Percentiles rank a stretch among this genome's conserved stretches.
Evolutionary conservation across 495 filamentous ascomycete genomes (phyloP).

Genomic region (Penicillium chermesinum): DNA sequence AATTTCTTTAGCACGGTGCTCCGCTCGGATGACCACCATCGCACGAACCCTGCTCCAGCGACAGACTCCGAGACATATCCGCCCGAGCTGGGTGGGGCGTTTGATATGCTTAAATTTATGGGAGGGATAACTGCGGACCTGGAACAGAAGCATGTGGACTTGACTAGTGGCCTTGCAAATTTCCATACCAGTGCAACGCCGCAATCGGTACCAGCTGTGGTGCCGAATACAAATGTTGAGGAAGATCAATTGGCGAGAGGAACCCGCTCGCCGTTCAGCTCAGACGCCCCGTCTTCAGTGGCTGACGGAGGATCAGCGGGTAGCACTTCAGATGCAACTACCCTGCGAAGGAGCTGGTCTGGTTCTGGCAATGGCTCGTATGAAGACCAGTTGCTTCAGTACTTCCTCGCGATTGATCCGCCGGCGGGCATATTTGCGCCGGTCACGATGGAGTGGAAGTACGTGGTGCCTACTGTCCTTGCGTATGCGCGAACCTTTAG

Average conservation of each 20-base stretch:
- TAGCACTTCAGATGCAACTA: conserved; percentile 12
- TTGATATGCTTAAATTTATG: conserved; percentile 41
- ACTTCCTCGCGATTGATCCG: conserved; percentile 29
- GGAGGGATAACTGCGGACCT: conserved; percentile 37
- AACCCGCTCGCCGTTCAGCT: conserved; percentile 11
- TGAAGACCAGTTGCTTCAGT: conserved; percentile 31
- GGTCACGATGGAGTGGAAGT: conserved; percentile 34
- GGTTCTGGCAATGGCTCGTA: conserved; percentile 19
- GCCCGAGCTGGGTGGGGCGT: conserved; percentile 18
- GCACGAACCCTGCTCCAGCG: conserved; percentile 10
- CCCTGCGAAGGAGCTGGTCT: conserved; percentile 17
- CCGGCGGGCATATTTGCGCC: conserved; percentile 36
- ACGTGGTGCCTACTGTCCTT: conserved; percentile 24
- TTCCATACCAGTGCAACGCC: conserved; percentile 12
- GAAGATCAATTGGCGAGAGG: conserved; percentile 11
- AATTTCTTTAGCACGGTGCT: conserved; percentile 35
- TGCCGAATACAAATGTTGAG: neutral
- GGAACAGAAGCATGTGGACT: conserved; percentile 35
- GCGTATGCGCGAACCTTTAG: conserved; percentile 23
- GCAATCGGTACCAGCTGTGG: conserved; percentile 9
- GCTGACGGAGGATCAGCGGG: conserved; percentile 14
- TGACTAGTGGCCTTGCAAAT: conserved; percentile 24
- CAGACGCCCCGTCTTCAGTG: conserved; percentile 13
- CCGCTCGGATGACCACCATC: conserved; percentile 22
- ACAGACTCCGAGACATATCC: conserved; percentile 13